Conservation (phyloP, 225 moss, liverwort and hornwort species). For the Climacium dendroides region DNA sequence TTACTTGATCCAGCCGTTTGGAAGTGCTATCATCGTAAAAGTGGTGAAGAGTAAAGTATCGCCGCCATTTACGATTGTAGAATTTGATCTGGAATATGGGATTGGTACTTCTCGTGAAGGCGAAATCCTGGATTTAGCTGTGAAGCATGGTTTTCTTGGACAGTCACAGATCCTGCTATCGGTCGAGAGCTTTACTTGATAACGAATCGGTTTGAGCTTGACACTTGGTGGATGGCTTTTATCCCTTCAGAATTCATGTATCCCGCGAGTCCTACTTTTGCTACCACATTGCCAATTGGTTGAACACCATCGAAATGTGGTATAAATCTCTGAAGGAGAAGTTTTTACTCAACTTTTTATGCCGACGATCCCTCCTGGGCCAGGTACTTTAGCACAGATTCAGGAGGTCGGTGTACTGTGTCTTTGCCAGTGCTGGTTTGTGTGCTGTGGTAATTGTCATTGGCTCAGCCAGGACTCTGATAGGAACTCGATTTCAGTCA, state of each 20-base stretch:
- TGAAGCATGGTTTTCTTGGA: conserved; percentile 28
- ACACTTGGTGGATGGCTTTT: neutral
- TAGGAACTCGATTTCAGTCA: neutral
- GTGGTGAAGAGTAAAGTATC: conserved; percentile 58
- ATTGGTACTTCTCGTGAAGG: conserved; percentile 51
- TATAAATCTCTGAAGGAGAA: neutral
- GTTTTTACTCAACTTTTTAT: neutral
- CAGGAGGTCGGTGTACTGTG: neutral
- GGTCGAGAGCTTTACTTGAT: neutral
- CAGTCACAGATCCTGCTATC: neutral
- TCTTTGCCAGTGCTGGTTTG: neutral
- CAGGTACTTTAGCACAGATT: neutral
- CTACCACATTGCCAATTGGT: neutral
- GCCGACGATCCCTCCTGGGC: neutral
- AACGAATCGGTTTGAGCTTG: neutral
- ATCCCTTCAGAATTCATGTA: neutral
- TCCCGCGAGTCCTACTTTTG: neutral
- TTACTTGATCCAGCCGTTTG: conserved; percentile 21
- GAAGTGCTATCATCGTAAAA: conserved; percentile 38
- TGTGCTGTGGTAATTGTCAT: neutral
- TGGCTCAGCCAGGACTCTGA: neutral
- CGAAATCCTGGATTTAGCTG: conserved; percentile 45
- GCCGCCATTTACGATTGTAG: conserved; percentile 48
- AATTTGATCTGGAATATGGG: conserved; percentile 56
- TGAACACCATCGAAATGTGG: neutral